Evolutionary conservation across 2,329 filamentous ascomycete species (phyloP).

Genomic region (Diatrype stigma): DNA sequence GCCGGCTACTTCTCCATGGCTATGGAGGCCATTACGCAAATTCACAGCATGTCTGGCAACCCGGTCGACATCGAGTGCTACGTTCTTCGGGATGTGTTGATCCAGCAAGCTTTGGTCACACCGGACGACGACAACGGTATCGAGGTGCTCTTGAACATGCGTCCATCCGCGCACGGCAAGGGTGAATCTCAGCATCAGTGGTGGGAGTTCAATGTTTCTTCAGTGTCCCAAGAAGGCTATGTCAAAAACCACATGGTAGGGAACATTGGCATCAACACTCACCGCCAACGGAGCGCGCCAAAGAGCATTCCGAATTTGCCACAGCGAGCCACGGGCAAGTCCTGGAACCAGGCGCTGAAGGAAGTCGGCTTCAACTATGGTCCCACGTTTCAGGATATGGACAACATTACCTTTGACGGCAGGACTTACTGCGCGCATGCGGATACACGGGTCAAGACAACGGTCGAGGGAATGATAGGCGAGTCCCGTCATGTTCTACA

Average conservation of each 20-base stretch:
- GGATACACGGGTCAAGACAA: background rate
- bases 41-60: no score
- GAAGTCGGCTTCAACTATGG: constrained; percentile 10
- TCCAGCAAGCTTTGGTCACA: constrained; percentile 25
- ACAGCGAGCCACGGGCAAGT: constrained; percentile 1
- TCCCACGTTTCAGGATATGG: constrained; percentile 6
- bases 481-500: constrained; percentile 8
- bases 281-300: no score
- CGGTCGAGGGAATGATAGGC: no score
- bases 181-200: constrained; percentile 12
- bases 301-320: no score
- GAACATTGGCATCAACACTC: constrained; percentile 19
- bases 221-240: constrained; percentile 12
- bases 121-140: constrained; percentile 27
- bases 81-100: constrained; percentile 24
- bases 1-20: constrained; percentile 38
- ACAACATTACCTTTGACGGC: background rate
- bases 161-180: no score
- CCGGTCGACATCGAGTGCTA: constrained; percentile 13
- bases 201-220: constrained; percentile 28
- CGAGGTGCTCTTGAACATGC: constrained; percentile 23
- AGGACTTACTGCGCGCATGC: no score
- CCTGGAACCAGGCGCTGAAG: constrained; percentile 10
- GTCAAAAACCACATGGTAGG: constrained; percentile 21
- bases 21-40: constrained; percentile 32